phyloP scores from a whole-genome alignment of 208 protist genomes.

The Trichomonas vaginalis region DNA sequence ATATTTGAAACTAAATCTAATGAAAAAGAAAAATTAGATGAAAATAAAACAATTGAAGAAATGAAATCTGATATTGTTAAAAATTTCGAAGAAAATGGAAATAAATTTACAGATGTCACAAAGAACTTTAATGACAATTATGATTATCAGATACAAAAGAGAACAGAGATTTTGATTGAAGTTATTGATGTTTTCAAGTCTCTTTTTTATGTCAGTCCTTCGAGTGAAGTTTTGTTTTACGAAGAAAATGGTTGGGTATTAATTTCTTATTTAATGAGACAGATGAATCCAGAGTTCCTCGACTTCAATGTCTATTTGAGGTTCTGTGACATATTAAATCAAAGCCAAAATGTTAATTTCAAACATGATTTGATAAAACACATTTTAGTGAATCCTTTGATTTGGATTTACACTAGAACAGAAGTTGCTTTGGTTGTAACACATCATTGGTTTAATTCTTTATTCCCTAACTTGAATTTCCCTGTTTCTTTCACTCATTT shows the following conservation, averaged over 20 bases:
- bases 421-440: not conserved
- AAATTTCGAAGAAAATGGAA: too few relatives aligned
- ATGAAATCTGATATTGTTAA: too few relatives aligned
- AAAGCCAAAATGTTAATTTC: not conserved
- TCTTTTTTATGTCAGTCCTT: not conserved
- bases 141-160: too few relatives aligned
- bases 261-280: not conserved
- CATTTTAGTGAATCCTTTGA: not conserved
- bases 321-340: not conserved
- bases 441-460: not conserved
- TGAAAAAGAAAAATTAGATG: too few relatives aligned
- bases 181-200: not conserved
- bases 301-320: not conserved
- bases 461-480: not conserved
- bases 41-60: too few relatives aligned
- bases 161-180: too few relatives aligned
- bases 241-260: not conserved
- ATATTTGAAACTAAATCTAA: too few relatives aligned
- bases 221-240: not conserved
- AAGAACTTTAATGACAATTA: too few relatives aligned
- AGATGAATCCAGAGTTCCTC: not conserved
- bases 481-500: not conserved
- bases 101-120: too few relatives aligned
- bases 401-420: not conserved
- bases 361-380: not conserved